Percentiles rank a stretch among this genome's conserved stretches.
Evolutionary conservation across 768 basidiomycete species (phyloP).

Genomic region (Nidula microcarpa): DNA sequence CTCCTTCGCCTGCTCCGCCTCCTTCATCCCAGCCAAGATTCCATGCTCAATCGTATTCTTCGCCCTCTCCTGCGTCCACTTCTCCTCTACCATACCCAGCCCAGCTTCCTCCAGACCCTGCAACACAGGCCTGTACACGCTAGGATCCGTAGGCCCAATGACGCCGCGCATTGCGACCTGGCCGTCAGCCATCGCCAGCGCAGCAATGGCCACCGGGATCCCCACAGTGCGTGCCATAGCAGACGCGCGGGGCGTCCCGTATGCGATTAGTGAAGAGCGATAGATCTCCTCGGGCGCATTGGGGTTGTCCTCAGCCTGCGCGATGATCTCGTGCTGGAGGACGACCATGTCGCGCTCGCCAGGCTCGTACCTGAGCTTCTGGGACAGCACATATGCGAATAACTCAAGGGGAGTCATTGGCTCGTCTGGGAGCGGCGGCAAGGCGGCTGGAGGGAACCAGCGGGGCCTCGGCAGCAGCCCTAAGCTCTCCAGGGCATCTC

Average conservation of each 20-base stretch:
- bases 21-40: neutral
- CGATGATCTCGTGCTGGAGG: constrained; percentile 78
- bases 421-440: constrained; percentile 41
- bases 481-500: constrained; percentile 50
- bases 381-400: constrained; percentile 68
- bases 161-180: constrained; percentile 54
- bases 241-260: constrained; percentile 52
- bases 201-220: constrained; percentile 82
- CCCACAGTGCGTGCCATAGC: constrained; percentile 95
- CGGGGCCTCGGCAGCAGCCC: constrained; percentile 15
- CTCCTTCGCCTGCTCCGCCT: neutral
- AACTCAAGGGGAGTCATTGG: constrained; percentile 62
- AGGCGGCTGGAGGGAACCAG: neutral
- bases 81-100: constrained; percentile 42
- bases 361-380: constrained; percentile 64
- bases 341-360: constrained; percentile 86
- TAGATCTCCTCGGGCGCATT: constrained; percentile 44
- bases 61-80: neutral
- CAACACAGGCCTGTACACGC: constrained; percentile 64
- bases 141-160: constrained; percentile 56
- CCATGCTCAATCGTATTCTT: neutral
- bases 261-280: constrained; percentile 62
- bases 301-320: constrained; percentile 16
- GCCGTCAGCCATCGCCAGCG: constrained; percentile 68
- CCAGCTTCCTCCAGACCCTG: constrained; percentile 53